phyloP scores from a whole-genome alignment of 257 asterid species.

The Mitragyna speciosa region DNA sequence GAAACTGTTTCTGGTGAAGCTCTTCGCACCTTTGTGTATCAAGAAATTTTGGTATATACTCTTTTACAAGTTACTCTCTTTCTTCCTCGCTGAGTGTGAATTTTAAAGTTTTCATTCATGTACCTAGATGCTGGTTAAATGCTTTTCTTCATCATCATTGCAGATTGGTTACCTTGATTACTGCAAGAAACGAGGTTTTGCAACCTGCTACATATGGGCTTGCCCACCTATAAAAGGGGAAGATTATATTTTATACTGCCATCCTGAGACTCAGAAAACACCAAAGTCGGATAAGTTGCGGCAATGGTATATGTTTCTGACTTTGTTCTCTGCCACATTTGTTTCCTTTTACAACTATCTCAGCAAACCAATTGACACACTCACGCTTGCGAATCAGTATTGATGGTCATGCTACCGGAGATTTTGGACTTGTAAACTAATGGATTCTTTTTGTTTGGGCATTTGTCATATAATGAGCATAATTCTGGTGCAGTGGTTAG shows the following conservation, averaged over 20 bases:
- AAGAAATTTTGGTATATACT: slow-evolving; percentile 60
- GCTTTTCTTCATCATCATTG: slow-evolving; percentile 15
- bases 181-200: slow-evolving; percentile 71
- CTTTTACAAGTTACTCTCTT: slow-evolving; percentile 6
- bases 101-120: neutral
- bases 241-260: slow-evolving; percentile 73
- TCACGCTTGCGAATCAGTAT: neutral
- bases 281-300: slow-evolving; percentile 61
- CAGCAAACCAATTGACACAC: neutral
- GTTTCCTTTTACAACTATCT: slow-evolving; percentile 1
- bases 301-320: slow-evolving; percentile 46
- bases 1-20: slow-evolving; percentile 55
- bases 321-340: slow-evolving; percentile 9
- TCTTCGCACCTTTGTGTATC: slow-evolving; percentile 75
- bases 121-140: neutral
- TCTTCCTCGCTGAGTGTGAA: neutral
- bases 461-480: neutral
- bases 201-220: slow-evolving; percentile 74
- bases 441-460: neutral
- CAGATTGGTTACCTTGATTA: slow-evolving; percentile 84
- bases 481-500: neutral
- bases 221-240: slow-evolving; percentile 76
- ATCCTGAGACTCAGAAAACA: slow-evolving; percentile 69
- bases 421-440: neutral
- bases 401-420: neutral